phyloP scores from a whole-genome alignment of 2,329 filamentous ascomycete genomes.

The Ceratocystis destructans region DNA sequence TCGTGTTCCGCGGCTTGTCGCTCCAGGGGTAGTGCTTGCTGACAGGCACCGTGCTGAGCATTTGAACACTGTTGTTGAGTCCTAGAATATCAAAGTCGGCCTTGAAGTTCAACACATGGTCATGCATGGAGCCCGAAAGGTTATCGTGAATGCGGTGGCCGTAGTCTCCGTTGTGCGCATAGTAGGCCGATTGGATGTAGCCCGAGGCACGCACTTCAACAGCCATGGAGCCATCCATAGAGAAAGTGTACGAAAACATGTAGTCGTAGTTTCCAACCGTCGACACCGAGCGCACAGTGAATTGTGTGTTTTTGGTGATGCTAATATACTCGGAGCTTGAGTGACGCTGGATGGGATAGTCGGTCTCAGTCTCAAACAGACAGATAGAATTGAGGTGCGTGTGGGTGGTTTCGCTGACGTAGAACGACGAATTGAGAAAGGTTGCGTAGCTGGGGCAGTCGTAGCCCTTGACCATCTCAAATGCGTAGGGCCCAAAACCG shows the following conservation, averaged over 20 bases:
- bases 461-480: constrained; percentile 30
- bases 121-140: constrained; percentile 28
- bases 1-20: constrained; percentile 27
- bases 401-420: constrained; percentile 24
- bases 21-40: constrained; percentile 28
- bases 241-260: constrained; percentile 28
- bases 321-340: constrained; percentile 22
- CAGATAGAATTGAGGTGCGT: constrained; percentile 27
- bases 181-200: constrained; percentile 28
- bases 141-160: constrained; percentile 27
- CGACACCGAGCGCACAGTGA: constrained; percentile 21
- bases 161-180: constrained; percentile 26
- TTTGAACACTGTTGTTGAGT: constrained; percentile 27
- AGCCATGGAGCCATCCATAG: constrained; percentile 29
- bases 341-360: constrained; percentile 29
- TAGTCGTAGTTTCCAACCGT: constrained; percentile 34
- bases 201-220: constrained; percentile 30
- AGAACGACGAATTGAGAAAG: constrained; percentile 27
- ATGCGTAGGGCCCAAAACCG: constrained; percentile 27
- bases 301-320: constrained; percentile 26
- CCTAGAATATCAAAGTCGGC: constrained; percentile 30
- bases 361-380: constrained; percentile 29
- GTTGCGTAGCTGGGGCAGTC: constrained; percentile 31
- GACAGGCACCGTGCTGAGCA: constrained; percentile 25
- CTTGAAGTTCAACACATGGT: constrained; percentile 30